Evolutionary conservation across 2,329 filamentous ascomycete genomes (phyloP).

Genomic region (Diaporthe ampelina): DNA sequence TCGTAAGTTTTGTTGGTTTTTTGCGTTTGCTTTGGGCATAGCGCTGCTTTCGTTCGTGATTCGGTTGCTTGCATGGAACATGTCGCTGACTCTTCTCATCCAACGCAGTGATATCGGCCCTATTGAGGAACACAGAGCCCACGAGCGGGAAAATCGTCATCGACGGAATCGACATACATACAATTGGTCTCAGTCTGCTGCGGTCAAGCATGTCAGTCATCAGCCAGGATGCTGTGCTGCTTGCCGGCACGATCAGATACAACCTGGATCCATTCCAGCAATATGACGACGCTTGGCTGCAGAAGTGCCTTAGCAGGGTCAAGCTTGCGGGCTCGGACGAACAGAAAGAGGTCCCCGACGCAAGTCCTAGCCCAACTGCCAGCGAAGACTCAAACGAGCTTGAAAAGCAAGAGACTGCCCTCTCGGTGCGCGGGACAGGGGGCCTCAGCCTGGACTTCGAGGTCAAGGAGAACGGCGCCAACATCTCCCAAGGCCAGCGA

Average conservation of each 20-base stretch:
- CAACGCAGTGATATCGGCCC: slow-evolving; percentile 25
- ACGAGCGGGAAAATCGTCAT: slow-evolving; percentile 68
- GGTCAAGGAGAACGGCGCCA: slow-evolving; percentile 78
- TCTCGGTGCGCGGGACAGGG: neutral
- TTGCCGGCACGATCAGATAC: slow-evolving; percentile 65
- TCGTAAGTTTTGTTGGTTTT: slow-evolving; percentile 16
- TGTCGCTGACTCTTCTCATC: neutral
- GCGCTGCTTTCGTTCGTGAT: no score
- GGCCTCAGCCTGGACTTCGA: slow-evolving; percentile 29
- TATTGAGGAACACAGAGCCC: slow-evolving; percentile 27
- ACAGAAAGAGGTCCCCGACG: neutral
- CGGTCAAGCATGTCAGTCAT: slow-evolving; percentile 66
- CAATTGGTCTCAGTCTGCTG: slow-evolving; percentile 59
- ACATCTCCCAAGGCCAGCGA: slow-evolving; percentile 79
- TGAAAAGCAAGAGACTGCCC: slow-evolving; percentile 18
- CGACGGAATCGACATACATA: slow-evolving; percentile 70
- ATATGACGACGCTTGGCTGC: slow-evolving; percentile 38
- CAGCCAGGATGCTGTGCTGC: slow-evolving; percentile 68
- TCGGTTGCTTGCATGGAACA: neutral
- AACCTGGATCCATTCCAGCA: slow-evolving; percentile 66
- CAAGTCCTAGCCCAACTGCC: neutral
- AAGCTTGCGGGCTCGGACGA: slow-evolving; percentile 11
- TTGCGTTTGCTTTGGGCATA: neutral
- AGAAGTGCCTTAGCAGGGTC: slow-evolving; percentile 38
- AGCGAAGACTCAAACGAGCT: slow-evolving; percentile 2